Evolutionary conservation across 345 rosid species (phyloP).

Genomic region (Camelina neglecta): DNA sequence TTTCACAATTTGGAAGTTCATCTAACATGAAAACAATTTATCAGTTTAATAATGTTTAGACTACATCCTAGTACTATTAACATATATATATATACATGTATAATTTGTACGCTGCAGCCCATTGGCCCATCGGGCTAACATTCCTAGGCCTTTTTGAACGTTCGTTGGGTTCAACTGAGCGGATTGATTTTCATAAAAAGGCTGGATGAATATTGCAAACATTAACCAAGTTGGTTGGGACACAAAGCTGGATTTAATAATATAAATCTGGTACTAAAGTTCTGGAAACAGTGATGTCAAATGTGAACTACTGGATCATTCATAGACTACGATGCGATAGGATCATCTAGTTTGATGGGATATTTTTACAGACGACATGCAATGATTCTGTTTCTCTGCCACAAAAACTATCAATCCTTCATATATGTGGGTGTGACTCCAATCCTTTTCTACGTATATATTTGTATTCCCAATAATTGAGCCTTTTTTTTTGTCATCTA

Average conservation of each 20-base stretch:
- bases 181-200: neutral
- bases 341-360: slow-evolving; percentile 12
- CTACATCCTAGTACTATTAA: too few relatives aligned
- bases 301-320: slow-evolving; percentile 21
- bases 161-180: neutral
- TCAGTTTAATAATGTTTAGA: too few relatives aligned
- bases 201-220: neutral
- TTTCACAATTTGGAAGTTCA: too few relatives aligned
- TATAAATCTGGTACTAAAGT: neutral
- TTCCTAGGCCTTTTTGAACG: neutral
- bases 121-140: neutral
- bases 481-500: neutral
- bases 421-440: neutral
- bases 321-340: slow-evolving; percentile 31
- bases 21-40: too few relatives aligned
- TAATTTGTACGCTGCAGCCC: neutral
- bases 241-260: neutral
- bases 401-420: neutral
- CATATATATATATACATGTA: too few relatives aligned
- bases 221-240: neutral
- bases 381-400: slow-evolving; percentile 18
- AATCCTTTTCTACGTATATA: neutral
- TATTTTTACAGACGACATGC: slow-evolving; percentile 17
- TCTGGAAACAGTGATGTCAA: slow-evolving; percentile 12
- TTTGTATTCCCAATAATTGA: neutral